Evolutionary conservation across 139 green algal genomes (phyloP).

Genomic region (Closterium sp.): DNA sequence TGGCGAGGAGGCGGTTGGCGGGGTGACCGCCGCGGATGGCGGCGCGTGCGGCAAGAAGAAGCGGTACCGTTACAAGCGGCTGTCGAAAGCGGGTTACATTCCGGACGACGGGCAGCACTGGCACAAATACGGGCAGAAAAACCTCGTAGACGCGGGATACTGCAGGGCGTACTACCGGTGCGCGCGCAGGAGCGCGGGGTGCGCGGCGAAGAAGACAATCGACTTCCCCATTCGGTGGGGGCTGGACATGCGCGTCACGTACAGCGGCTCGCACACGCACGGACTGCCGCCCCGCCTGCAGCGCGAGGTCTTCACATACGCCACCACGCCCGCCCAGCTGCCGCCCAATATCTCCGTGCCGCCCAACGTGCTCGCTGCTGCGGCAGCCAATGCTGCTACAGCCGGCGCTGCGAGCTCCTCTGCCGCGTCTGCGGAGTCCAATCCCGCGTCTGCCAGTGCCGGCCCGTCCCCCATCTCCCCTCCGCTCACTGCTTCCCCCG

Average conservation of each 20-base stretch:
- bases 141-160: not conserved
- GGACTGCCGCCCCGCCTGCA: not conserved
- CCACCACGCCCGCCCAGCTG: not conserved
- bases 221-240: conserved; percentile 7
- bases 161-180: conserved; percentile 22
- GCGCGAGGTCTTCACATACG: not conserved
- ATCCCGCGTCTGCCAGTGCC: not conserved
- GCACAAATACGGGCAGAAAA: conserved; percentile 28
- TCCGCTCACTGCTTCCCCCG: not conserved
- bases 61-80: not conserved
- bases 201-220: conserved; percentile 16
- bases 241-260: not conserved
- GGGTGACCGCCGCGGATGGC: not conserved
- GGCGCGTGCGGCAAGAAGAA: not conserved
- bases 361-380: not conserved
- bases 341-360: not conserved
- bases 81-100: not conserved
- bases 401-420: not conserved
- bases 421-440: not conserved
- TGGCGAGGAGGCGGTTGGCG: not conserved
- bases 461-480: not conserved
- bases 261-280: not conserved
- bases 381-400: not conserved
- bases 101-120: conserved; percentile 17
- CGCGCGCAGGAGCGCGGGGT: not conserved